Evolutionary conservation across 495 filamentous ascomycete genomes (phyloP), one percentile per base, ranked within the genome.

Genomic region (Tuber aestivum): DNA sequence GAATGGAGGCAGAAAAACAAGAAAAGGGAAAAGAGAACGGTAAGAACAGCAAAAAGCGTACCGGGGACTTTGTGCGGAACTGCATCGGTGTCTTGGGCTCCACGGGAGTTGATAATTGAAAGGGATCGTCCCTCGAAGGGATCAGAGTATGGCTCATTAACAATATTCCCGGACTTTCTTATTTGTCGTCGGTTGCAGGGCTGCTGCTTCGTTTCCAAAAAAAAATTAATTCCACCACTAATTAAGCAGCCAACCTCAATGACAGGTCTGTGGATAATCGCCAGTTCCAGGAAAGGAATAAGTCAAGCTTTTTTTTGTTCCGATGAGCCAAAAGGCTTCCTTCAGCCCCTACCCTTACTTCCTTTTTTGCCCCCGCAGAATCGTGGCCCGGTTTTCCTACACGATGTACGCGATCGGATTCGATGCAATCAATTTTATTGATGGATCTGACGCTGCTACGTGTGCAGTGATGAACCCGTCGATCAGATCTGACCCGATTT

Each of bases 11-110:
- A 69, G 72, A 74, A 70, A 74, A 70, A 78, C 56, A 78, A 45
- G 70, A 35, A 75, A 44, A 74, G 70, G 72, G 76, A 78, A 74
- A 76, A 70, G 77, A 69, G 45, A 65, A 77, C 69, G 42, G 73
- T 79, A 79, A 71, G 78, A 79, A 75, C 78, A 79, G 78, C 77
- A 79, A 79, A 79, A 79, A 79, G 78, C 78, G 76, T 79, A 79
- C 78, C 78, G 75, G 75, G 72, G 78, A 79, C 71, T 79, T 79
- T 44, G 78, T 72, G 72, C 78, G 78, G 73, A 79, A 79, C 50
- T 78, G 61, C 78, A 79, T 79, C 48, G 77, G 72, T 37, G 78
- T 75, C 72, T 79, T 79, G 72, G 73, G 70, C 65, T 79, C 78
- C 76, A 79, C 78, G 35, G 78, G 72, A 18, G 78, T 78, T 79